phyloP scores from a whole-genome alignment of 169 alveolate species.

The Besnoitia besnoiti region DNA sequence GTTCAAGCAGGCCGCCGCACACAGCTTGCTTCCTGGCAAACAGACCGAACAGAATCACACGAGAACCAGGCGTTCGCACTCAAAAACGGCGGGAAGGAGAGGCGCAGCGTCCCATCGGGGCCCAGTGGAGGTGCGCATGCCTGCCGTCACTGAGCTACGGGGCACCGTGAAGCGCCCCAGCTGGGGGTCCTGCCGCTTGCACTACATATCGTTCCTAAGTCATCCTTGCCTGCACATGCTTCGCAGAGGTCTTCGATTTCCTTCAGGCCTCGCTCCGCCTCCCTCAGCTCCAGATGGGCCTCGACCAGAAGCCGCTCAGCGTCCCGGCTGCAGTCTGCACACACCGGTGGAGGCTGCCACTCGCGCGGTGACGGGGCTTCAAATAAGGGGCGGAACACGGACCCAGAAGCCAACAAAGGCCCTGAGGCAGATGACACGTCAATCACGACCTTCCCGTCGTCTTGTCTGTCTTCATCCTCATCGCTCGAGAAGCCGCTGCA shows the following conservation, averaged over 20 bases:
- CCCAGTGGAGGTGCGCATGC: too few species aligned
- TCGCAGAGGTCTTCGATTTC: constrained; percentile 57
- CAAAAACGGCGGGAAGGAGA: too few species aligned
- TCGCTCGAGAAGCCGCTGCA: background rate
- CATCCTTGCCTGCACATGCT: constrained; percentile 66
- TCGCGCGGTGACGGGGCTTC: background rate
- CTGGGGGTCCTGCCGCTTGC: too few species aligned
- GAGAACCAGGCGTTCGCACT: background rate
- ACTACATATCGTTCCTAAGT: too few species aligned
- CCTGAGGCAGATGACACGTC: background rate
- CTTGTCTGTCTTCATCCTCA: background rate
- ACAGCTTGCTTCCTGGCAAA: constrained; percentile 54
- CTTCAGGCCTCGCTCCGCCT: constrained; percentile 39
- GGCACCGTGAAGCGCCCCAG: too few species aligned
- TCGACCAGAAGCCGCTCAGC: constrained; percentile 43
- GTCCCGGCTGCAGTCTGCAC: constrained; percentile 59
- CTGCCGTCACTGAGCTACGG: too few species aligned
- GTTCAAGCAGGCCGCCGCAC: constrained; percentile 60
- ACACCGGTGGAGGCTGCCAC: constrained; percentile 61
- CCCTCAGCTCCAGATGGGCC: constrained; percentile 32
- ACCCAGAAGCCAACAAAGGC: background rate
- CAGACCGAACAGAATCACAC: background rate
- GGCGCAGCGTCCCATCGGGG: too few species aligned
- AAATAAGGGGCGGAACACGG: background rate
- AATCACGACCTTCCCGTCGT: background rate